A percentile compares a stretch with the other conserved stretches of the same genome.
phyloP scores from a whole-genome alignment of 768 basidiomycete species.

The Agrocybe chaxingu region DNA sequence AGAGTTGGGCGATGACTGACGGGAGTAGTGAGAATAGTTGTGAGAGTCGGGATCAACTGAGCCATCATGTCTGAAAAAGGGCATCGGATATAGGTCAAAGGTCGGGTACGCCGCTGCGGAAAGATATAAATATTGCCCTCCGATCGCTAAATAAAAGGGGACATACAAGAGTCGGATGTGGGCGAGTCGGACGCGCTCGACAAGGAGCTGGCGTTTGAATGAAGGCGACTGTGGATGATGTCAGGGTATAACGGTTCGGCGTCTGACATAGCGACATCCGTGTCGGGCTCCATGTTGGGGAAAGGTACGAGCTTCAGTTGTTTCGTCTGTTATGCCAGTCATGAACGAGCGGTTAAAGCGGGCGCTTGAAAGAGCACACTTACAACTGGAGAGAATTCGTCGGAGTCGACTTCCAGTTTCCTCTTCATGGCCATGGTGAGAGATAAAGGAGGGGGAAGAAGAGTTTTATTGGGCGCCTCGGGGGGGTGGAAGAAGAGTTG shows the following conservation, averaged over 20 bases:
- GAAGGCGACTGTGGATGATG: conserved; percentile 58
- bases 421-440: conserved; percentile 68
- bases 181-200: conserved; percentile 49
- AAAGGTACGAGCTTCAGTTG: conserved; percentile 76
- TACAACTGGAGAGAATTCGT: conserved; percentile 52
- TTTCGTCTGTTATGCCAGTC: conserved; percentile 47
- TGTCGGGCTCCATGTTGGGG: conserved; percentile 59
- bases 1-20: conserved; percentile 33
- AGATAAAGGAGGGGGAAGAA: conserved; percentile 11
- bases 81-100: conserved; percentile 59
- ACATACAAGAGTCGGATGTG: conserved; percentile 46
- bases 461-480: conserved; percentile 12
- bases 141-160: not conserved
- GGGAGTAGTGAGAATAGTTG: conserved; percentile 38
- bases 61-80: conserved; percentile 45
- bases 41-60: conserved; percentile 47
- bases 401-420: conserved; percentile 62
- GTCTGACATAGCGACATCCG: conserved; percentile 72
- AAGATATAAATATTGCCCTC: conserved; percentile 1
- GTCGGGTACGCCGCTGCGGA: conserved; percentile 51
- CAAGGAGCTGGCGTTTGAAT: conserved; percentile 64
- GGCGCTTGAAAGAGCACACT: conserved; percentile 17
- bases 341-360: conserved; percentile 20
- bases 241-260: conserved; percentile 53
- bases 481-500: conserved; percentile 9